Evolutionary conservation across 495 filamentous ascomycete species (phyloP).

Genomic region (Immersiella caudata): DNA sequence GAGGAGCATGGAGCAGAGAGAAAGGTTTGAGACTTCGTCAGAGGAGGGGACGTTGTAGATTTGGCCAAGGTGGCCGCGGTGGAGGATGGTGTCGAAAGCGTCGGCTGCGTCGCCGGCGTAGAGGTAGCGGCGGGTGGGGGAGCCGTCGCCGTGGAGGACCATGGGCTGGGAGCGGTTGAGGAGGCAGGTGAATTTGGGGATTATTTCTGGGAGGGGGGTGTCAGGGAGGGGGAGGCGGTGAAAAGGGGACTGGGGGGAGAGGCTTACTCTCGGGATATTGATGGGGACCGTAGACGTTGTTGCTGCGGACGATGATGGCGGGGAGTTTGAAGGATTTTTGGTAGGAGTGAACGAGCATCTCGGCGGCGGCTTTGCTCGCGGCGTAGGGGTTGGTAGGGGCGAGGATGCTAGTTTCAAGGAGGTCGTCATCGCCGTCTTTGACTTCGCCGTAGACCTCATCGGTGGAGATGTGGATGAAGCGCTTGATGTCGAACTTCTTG

Average conservation of each 20-base stretch:
- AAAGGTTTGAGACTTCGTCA: conserved; percentile 66
- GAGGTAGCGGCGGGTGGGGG: conserved; percentile 67
- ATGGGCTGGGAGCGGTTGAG: conserved; percentile 60
- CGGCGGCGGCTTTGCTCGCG: conserved; percentile 75
- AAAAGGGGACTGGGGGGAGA: neutral
- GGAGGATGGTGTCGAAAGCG: conserved; percentile 75
- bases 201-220: conserved; percentile 60
- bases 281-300: conserved; percentile 80
- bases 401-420: conserved; percentile 63
- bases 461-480: conserved; percentile 74
- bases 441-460: conserved; percentile 82
- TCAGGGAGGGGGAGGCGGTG: neutral
- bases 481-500: conserved; percentile 59
- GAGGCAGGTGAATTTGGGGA: conserved; percentile 71
- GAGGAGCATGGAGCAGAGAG: conserved; percentile 62
- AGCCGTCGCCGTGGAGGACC: conserved; percentile 70
- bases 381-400: conserved; percentile 78
- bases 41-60: conserved; percentile 74
- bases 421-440: conserved; percentile 60
- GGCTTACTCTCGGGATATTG: conserved; percentile 76
- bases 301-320: conserved; percentile 70
- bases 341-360: conserved; percentile 79
- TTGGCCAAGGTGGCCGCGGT: conserved; percentile 66
- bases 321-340: conserved; percentile 72
- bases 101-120: conserved; percentile 75